Evolutionary conservation across 2,329 filamentous ascomycete species (phyloP), one percentile per base, ranked within the genome.

Genomic region (Exophiala spinifera): DNA sequence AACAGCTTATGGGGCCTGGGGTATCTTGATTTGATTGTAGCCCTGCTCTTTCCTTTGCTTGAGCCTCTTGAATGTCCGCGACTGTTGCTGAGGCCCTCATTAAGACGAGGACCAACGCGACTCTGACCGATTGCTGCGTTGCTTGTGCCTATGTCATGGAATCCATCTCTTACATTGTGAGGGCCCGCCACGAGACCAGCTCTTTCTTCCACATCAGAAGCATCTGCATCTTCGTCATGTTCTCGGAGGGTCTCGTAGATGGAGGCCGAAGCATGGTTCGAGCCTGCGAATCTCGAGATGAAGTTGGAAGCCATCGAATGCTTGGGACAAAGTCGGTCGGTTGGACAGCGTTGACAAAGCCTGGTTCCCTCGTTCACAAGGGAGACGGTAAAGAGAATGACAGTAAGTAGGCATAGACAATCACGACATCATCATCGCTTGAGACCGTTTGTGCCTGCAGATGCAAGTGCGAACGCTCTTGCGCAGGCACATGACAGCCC

Each of bases 271-370:
- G 72, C 69, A 50, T 70, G 70, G 25, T 70, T 69, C 19, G 70
- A 67, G 8, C 72, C 72, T 37, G 74, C 64, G 36, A 80, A 73
- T 52, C 77, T 74, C 42, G 78, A 81, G 37, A 82, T 67, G 15
- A 80, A 68, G 61, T 79, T 77, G 58, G 79, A 80, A 49, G 78
- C 73, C 76, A 80, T 78, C 70, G 75, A 76, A 60, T 54, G 28
- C 14, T n/a, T 11, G 3, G 15, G 33, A 46, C 34, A 23, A 37
- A 17, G 33, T n/a, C 36, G 14, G n/a, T 15, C 17, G 15, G 13
- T n/a, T 3, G 36, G 36, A 15, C 11, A 6, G 5, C 17, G 14
- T 14, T 17, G 15, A 36, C 47, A 36, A 15, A 43, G 36, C 3
- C n/a, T 19, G 17, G 11, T 19, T 39, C 15, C 17, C 11, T 17